Percentiles rank a stretch among this genome's conserved stretches.
Conservation (phyloP, 495 filamentous ascomycete genomes). For the Talaromyces wortmannii region DNA sequence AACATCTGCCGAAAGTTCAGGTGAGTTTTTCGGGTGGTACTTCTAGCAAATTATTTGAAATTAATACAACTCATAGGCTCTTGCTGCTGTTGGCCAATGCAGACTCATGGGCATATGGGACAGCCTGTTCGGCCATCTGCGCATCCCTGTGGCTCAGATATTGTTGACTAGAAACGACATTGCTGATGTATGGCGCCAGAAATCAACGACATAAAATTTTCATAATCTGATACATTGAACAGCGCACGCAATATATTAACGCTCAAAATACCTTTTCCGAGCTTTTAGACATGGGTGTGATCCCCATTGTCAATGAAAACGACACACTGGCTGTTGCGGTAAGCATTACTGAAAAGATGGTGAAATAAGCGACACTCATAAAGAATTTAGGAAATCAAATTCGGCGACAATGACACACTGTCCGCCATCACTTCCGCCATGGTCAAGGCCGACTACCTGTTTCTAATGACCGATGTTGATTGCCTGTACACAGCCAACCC, state of each 20-base stretch:
- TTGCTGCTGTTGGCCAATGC: conserved; percentile 95
- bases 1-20: conserved; percentile 79
- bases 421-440: conserved; percentile 95
- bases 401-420: conserved; percentile 96
- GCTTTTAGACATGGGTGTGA: conserved; percentile 89
- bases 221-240: conserved; percentile 9
- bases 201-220: background rate
- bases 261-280: conserved; percentile 90
- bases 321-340: conserved; percentile 89
- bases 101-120: conserved; percentile 95
- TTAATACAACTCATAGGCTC: conserved; percentile 48
- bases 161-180: conserved; percentile 95
- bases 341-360: conserved; percentile 8
- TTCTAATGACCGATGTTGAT: conserved; percentile 98
- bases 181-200: conserved; percentile 62
- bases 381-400: conserved; percentile 83
- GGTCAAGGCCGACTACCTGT: conserved; percentile 94
- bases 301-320: conserved; percentile 98
- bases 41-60: conserved; percentile 1
- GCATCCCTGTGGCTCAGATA: conserved; percentile 89
- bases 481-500: conserved; percentile 96
- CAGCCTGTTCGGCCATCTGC: conserved; percentile 76
- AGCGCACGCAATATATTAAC: conserved; percentile 93
- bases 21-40: conserved; percentile 20
- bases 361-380: background rate